phyloP scores from a whole-genome alignment of 2,329 filamentous ascomycete genomes.

The Monilinia laxa region DNA sequence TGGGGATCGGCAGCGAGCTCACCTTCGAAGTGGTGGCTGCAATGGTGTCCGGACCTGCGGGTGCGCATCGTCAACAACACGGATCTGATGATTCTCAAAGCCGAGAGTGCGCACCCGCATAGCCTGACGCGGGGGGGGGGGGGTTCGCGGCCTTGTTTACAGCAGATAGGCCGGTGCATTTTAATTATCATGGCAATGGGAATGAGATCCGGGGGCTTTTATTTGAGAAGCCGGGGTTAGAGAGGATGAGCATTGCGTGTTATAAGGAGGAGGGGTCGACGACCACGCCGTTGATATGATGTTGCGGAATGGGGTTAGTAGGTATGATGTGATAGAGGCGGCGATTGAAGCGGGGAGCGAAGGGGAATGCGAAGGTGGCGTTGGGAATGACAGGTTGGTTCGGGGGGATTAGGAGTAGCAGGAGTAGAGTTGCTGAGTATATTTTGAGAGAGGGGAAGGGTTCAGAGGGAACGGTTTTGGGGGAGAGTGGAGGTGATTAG shows the following conservation, averaged over 20 bases:
- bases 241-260: conserved; percentile 55
- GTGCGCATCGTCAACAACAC: conserved; percentile 65
- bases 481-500: conserved; percentile 11
- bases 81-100: conserved; percentile 61
- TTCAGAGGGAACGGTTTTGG: conserved; percentile 44
- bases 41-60: conserved; percentile 54
- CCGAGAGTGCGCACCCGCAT: conserved; percentile 58
- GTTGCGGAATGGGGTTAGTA: conserved; percentile 59
- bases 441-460: conserved; percentile 55
- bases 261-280: conserved; percentile 67
- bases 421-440: conserved; percentile 52
- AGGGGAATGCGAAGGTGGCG: conserved; percentile 49
- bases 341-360: conserved; percentile 51
- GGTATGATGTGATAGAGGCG: conserved; percentile 58
- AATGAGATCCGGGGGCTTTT: conserved; percentile 60
- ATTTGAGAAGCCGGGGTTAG: conserved; percentile 54
- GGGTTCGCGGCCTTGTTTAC: conserved; percentile 62
- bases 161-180: conserved; percentile 53
- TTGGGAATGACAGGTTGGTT: conserved; percentile 47
- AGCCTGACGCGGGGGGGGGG: conserved; percentile 50
- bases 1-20: conserved; percentile 63
- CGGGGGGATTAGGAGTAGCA: conserved; percentile 49
- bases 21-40: conserved; percentile 65
- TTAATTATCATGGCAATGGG: conserved; percentile 68
- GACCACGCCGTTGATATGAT: conserved; percentile 69